phyloP scores from a whole-genome alignment of 2,329 filamentous ascomycete genomes.

The Massarina eburnea region DNA sequence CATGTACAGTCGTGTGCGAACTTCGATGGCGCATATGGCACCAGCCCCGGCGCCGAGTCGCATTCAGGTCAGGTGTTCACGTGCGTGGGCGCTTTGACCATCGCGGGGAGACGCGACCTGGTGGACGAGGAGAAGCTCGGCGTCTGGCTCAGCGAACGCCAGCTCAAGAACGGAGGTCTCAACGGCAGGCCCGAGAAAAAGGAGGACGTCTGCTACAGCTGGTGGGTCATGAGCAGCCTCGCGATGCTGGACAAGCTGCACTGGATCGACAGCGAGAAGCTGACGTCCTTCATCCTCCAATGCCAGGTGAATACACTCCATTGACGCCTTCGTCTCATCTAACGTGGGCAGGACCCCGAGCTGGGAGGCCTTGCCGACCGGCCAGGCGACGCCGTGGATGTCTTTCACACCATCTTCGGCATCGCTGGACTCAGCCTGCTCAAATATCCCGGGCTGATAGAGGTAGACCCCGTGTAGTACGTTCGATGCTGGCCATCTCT shows the following conservation, averaged over 20 bases:
- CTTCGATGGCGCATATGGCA: slow-evolving; percentile 91
- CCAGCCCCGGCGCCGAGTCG: slow-evolving; percentile 86
- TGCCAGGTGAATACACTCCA: slow-evolving; percentile 63
- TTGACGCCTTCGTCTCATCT: slow-evolving; percentile 1
- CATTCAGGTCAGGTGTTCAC: slow-evolving; percentile 96
- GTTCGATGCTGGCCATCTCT: slow-evolving; percentile 23
- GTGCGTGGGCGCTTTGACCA: slow-evolving; percentile 82
- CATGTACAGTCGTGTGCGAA: slow-evolving; percentile 85
- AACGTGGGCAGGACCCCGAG: slow-evolving; percentile 64
- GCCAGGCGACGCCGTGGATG: slow-evolving; percentile 93
- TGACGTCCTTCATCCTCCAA: slow-evolving; percentile 78
- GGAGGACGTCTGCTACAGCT: slow-evolving; percentile 97
- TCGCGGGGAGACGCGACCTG: slow-evolving; percentile 78
- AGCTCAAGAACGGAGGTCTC: slow-evolving; percentile 81
- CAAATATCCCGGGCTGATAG: slow-evolving; percentile 71
- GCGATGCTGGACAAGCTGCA: slow-evolving; percentile 84
- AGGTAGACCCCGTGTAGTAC: slow-evolving; percentile 86
- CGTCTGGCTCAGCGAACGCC: slow-evolving; percentile 90
- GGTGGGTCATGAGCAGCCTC: slow-evolving; percentile 95
- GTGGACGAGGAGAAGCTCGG: slow-evolving; percentile 81
- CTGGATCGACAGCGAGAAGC: slow-evolving; percentile 86
- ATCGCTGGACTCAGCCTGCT: slow-evolving; percentile 85
- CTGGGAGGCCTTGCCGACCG: slow-evolving; percentile 85
- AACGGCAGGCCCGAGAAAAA: slow-evolving; percentile 95
- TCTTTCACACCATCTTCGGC: slow-evolving; percentile 93